Evolutionary conservation across 768 basidiomycete species (phyloP).

Genomic region (Boletales sp.): DNA sequence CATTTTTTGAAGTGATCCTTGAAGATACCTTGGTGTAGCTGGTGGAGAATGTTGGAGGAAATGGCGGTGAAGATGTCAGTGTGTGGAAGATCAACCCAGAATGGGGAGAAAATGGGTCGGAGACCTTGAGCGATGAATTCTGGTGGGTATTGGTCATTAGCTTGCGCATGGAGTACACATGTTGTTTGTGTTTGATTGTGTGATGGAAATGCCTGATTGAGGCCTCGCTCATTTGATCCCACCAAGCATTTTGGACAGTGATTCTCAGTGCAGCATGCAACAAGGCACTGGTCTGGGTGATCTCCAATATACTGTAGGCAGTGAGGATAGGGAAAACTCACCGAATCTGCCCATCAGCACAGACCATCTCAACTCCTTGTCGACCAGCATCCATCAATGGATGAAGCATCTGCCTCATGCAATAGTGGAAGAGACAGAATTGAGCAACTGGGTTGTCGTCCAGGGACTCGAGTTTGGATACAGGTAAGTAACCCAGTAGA

Average conservation of each 20-base stretch:
- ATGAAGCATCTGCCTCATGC: background rate
- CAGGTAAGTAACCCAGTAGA: background rate
- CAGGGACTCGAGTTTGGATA: background rate
- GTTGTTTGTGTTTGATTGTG: too few relatives aligned
- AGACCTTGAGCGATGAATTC: background rate
- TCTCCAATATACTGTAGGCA: background rate
- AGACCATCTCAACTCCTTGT: background rate
- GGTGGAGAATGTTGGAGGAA: background rate
- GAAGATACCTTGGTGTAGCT: background rate
- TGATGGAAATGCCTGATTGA: too few relatives aligned
- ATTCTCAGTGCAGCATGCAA: too few relatives aligned
- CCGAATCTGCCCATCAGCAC: background rate
- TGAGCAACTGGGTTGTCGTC: background rate
- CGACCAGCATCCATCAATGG: background rate
- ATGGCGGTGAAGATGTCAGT: background rate
- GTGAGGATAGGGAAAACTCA: background rate
- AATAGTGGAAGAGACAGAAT: background rate
- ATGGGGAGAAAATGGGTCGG: background rate
- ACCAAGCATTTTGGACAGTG: too few relatives aligned
- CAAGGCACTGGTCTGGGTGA: slow-evolving; percentile 1
- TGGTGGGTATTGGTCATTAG: too few relatives aligned
- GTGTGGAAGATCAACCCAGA: background rate
- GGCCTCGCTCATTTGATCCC: too few relatives aligned
- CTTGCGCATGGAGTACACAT: too few relatives aligned
- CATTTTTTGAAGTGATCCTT: slow-evolving; percentile 5